phyloP scores from a whole-genome alignment of 2,329 filamentous ascomycete species.

The Teratosphaeria viscida region DNA sequence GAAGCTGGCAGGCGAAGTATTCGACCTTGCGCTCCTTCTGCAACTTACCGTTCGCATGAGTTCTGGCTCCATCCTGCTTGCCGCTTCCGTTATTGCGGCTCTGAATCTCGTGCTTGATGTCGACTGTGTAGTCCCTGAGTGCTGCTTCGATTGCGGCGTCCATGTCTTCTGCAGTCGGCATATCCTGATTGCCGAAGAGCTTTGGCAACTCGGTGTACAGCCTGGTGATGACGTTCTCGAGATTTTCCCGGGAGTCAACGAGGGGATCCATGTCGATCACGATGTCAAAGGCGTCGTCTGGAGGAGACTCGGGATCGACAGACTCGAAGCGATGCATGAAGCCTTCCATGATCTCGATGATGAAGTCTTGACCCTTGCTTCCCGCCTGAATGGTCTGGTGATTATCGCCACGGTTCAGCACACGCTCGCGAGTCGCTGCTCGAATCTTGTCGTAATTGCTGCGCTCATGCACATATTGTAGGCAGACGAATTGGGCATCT shows the following conservation, averaged over 20 bases:
- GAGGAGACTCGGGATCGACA: slow-evolving; percentile 52
- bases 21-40: slow-evolving; percentile 48
- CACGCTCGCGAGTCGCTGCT: slow-evolving; percentile 63
- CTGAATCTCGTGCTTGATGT: slow-evolving; percentile 65
- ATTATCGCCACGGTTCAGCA: slow-evolving; percentile 81
- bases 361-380: slow-evolving; percentile 61
- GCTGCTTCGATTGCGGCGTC: slow-evolving; percentile 70
- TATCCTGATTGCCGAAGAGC: slow-evolving; percentile 49
- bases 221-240: slow-evolving; percentile 65
- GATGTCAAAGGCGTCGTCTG: slow-evolving; percentile 72
- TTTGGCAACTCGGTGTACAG: slow-evolving; percentile 70
- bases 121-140: slow-evolving; percentile 65
- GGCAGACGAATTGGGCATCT: slow-evolving; percentile 63
- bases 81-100: slow-evolving; percentile 31
- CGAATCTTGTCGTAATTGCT: slow-evolving; percentile 60
- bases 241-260: slow-evolving; percentile 68
- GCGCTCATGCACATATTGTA: slow-evolving; percentile 75
- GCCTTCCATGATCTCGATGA: slow-evolving; percentile 86
- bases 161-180: slow-evolving; percentile 64
- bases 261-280: slow-evolving; percentile 76
- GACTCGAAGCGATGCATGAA: slow-evolving; percentile 82
- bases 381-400: slow-evolving; percentile 91
- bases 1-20: slow-evolving; percentile 53
- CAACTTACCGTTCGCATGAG: slow-evolving; percentile 23
- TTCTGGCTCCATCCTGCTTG: slow-evolving; percentile 30